Conservation (phyloP, 108 stramenopile species). For the Cyclotella kingstonii region DNA sequence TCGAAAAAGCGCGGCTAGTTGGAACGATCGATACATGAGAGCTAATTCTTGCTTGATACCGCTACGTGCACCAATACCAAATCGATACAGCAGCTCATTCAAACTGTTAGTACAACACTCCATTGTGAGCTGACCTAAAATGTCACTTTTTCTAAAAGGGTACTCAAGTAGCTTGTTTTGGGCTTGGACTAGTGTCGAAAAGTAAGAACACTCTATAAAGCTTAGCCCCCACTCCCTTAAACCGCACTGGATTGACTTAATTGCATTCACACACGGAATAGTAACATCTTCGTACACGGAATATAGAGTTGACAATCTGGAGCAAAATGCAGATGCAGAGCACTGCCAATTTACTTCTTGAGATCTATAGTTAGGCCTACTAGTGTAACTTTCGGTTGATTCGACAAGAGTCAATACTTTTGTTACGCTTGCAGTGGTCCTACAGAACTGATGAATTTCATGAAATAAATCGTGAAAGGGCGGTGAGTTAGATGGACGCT, state of each 20-base stretch:
- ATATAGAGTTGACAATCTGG: conserved; percentile 52
- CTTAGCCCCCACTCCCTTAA: conserved; percentile 42
- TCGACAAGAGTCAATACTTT: conserved; percentile 49
- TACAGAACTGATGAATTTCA: conserved; percentile 70
- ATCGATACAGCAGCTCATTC: conserved; percentile 24
- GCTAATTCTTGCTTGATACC: conserved; percentile 19
- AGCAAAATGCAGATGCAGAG: conserved; percentile 71
- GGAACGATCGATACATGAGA: conserved; percentile 17
- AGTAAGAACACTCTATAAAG: conserved; percentile 10
- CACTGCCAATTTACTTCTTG: conserved; percentile 77
- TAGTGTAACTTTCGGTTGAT: conserved; percentile 9
- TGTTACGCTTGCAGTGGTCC: conserved; percentile 37
- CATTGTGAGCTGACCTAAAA: conserved; percentile 10
- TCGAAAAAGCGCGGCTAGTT: conserved; percentile 31
- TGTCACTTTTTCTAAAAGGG: conserved; percentile 25
- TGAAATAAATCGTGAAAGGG: conserved; percentile 74
- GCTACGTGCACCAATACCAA: conserved; percentile 13
- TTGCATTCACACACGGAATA: conserved; percentile 57
- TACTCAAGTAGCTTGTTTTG: conserved; percentile 41
- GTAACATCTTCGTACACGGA: conserved; percentile 80
- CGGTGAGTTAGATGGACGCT: conserved; percentile 60
- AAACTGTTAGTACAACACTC: conserved; percentile 7
- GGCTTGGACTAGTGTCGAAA: conserved; percentile 12
- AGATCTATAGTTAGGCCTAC: conserved; percentile 5
- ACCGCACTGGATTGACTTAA: conserved; percentile 66